These are phyloP conservation scores for Diaporthe citriasiana DNA, from an alignment of 2,329 filamentous ascomycete species.

Conservation along the genomic window DNA sequence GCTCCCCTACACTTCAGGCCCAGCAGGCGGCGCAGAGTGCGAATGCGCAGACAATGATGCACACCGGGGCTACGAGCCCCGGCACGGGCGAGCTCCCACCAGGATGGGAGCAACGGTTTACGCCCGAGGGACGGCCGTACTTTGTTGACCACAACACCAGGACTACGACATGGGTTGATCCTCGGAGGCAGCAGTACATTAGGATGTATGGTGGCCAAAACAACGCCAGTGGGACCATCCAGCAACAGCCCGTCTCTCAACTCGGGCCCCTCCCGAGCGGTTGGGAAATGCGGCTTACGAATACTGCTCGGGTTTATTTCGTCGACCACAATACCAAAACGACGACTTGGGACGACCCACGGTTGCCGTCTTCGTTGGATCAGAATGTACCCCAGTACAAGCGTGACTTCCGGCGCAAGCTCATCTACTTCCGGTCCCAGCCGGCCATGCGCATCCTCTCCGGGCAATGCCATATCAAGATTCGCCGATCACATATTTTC, in stretches of 20 bases:
- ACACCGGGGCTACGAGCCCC: slow-evolving; percentile 93
- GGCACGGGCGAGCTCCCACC: slow-evolving; percentile 95
- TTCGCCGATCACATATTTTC: slow-evolving; percentile 95
- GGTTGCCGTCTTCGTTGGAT: slow-evolving; percentile 93
- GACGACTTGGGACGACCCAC: slow-evolving; percentile 98
- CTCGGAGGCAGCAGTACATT: slow-evolving; percentile 96
- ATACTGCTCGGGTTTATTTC: slow-evolving; percentile 98
- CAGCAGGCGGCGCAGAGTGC: slow-evolving; percentile 59
- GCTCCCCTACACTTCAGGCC: slow-evolving; percentile 82
- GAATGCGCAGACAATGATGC: slow-evolving; percentile 87
- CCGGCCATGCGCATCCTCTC: slow-evolving; percentile 95
- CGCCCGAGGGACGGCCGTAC: slow-evolving; percentile 93
- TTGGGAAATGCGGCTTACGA: slow-evolving; percentile 99
- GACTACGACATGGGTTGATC: slow-evolving; percentile 98
- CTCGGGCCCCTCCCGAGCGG: slow-evolving; percentile 94
- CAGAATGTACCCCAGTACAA: slow-evolving; percentile 99
- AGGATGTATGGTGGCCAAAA: slow-evolving; percentile 95
- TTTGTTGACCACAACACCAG: slow-evolving; percentile 99
- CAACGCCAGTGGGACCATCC: slow-evolving; percentile 86
- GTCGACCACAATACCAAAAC: slow-evolving; percentile 99
- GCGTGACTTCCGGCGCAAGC: slow-evolving; percentile 96
- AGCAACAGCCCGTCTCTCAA: slow-evolving; percentile 97
- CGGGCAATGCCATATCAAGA: slow-evolving; percentile 98
- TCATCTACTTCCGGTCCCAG: slow-evolving; percentile 99
- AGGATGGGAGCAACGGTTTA: slow-evolving; percentile 96